Evolutionary conservation across 2,329 filamentous ascomycete species (phyloP), one percentile per base, ranked within the genome.

Genomic region (Diaporthe vaccinii): DNA sequence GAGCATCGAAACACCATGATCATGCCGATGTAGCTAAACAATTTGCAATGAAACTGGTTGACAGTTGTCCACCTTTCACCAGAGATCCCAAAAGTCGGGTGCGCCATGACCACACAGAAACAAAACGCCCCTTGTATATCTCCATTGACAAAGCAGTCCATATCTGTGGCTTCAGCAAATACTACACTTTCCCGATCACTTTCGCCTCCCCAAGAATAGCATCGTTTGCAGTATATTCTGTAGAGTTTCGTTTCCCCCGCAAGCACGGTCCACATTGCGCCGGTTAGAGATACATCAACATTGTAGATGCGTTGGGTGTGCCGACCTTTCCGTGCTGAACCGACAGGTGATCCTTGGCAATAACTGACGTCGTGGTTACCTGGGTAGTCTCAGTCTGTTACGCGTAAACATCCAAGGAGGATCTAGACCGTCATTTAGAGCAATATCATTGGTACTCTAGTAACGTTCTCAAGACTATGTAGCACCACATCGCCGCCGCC

Each of bases 261-360:
- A 20, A 67, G 61, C 61, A 49, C 41, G 28, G 61, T n/a, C 28
- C 28, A n/a, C 5, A 67, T 15, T 10, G 36, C 8, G 20, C 10
- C 10, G 36, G 61, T 67, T n/a, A 51, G 61, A 67, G 61, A 51
- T 51, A 67, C n/a, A 67, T 51, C n/a, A 62, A 28, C 2, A 4
- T 15, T 7, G 17, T n/a, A 49, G 28, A 31, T 34, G n/a, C 36
- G 25, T 20, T 44, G 17, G 15, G 15, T 22, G 17, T 49, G 41
- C 25, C 25, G 25, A 49, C 12, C 41, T 34, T 22, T 28, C 44
- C 10, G 41, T n/a, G 25, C 20, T 1, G 5, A n/a, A 4, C 36
- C 17, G 51, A 49, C n/a, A 49, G 41, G 41, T 49, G 41, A 34
- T 67, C 61, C 61, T 51, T 67, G 61, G 61, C 61, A 67, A 31